Base-by-base conservation (phyloP, 768 basidiomycete genomes). In the Xerocomellus intermedius region DNA sequence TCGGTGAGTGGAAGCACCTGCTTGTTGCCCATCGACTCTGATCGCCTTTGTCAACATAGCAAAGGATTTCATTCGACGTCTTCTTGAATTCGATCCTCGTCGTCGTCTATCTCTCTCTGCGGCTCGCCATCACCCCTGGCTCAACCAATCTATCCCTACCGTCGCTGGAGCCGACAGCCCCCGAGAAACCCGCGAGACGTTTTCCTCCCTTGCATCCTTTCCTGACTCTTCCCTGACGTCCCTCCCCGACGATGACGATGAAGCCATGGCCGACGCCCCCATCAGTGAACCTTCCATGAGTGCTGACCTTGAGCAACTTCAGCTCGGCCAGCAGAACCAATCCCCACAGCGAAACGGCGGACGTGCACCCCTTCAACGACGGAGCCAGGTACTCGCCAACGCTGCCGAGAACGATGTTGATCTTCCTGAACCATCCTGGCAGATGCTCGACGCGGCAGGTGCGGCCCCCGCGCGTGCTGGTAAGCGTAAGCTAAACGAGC, bases 41-140 rank as follows among this genome's bases (percentile, higher is more conserved):
- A 48, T 37, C 32, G 37, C 30, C 43, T 19, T n/a, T 33, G 14
- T 61, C 84, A 86, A 61, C 26, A 10, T 60, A 88, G 93, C 77
- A 2, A 69, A 78, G 48, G 76, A 84, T 57, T 96, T 98, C 66
- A 79, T 96, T 48, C 68, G 69, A 2, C 61, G 70, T 3, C 80
- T 98, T 10, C 80, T 98, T 16, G 78, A 82, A 48, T 74, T 75
- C 36, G 77, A 90, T 51, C 91, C 94, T 0, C 59, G 58, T 1
- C 57, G 67, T 14, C 85, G 95, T n/a, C 82, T 96, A 80, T 83
- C 85, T 7, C 78, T 94, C 55, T 73, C 77, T 3, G 76, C 81
- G 0, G 87, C 94, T 0, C 78, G 89, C 10, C 26, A 70, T 0
- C 94, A 98, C 62, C 82, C 83, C 1, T 98, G 96, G 96, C 78